Evolutionary conservation across 345 rosid genomes (phyloP).

Genomic region (Melaleuca quinquenervia): DNA sequence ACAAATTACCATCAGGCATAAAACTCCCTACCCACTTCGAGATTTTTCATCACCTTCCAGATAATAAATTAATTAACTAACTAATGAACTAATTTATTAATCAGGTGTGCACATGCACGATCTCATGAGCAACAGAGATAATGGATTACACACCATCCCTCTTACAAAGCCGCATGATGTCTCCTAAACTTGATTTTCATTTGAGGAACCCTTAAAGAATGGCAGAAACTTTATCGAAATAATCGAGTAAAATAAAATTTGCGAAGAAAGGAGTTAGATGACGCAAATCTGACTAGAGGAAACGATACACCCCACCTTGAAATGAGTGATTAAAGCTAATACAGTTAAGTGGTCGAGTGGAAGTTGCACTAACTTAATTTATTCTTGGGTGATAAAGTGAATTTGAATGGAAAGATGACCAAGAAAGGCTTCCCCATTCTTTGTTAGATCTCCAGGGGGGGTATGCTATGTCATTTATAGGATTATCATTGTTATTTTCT

Average conservation of each 20-base stretch:
- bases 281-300: not conserved
- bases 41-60: not conserved
- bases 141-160: constrained; percentile 15
- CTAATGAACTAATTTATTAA: not conserved
- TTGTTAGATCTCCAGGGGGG: not conserved
- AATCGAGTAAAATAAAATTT: not conserved
- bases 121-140: not conserved
- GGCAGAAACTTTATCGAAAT: not conserved
- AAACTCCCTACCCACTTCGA: not conserved
- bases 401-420: not conserved
- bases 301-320: not conserved
- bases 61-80: not conserved
- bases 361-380: not conserved
- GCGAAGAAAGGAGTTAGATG: not conserved
- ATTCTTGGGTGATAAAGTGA: not conserved
- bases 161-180: not conserved
- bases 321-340: not conserved
- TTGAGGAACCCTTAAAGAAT: not conserved
- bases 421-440: not conserved
- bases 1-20: not conserved
- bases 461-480: not conserved
- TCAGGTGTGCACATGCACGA: not conserved
- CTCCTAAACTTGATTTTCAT: not conserved
- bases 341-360: not conserved
- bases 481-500: not conserved